Percentiles rank a stretch among this genome's conserved stretches.
These are phyloP conservation scores for Aspergillus homomorphus DNA, from an alignment of 495 filamentous ascomycete species.

Conservation along the genomic window DNA sequence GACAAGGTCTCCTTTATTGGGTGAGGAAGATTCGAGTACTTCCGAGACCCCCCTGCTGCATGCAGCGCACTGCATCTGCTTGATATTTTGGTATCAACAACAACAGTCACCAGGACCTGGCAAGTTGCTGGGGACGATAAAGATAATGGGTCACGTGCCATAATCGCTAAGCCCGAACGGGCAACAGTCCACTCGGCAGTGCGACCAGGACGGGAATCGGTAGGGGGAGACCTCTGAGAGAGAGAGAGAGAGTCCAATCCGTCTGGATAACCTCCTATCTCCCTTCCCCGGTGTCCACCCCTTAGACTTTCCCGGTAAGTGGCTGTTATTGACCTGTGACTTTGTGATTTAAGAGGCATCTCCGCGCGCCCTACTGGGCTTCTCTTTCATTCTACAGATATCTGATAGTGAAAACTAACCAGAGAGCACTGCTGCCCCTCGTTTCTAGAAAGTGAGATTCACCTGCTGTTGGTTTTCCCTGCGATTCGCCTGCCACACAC, in stretches of 20 bases:
- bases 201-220: slow-evolving; percentile 13
- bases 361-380: neutral
- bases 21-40: neutral
- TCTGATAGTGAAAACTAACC: neutral
- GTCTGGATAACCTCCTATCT: slow-evolving; percentile 35
- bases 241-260: slow-evolving; percentile 11
- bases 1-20: neutral
- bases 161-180: slow-evolving; percentile 28
- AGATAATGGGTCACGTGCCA: slow-evolving; percentile 9
- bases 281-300: slow-evolving; percentile 13
- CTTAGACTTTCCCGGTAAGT: neutral
- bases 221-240: slow-evolving; percentile 5
- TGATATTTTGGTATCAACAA: slow-evolving; percentile 1
- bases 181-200: slow-evolving; percentile 27
- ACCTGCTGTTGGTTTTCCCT: slow-evolving; percentile 11
- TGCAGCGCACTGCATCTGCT: neutral
- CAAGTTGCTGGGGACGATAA: neutral
- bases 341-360: neutral
- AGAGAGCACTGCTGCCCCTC: slow-evolving; percentile 3
- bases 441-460: slow-evolving; percentile 10
- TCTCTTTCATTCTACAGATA: neutral
- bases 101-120: neutral
- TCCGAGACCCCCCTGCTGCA: neutral
- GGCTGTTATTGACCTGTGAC: neutral
- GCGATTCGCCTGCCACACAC: slow-evolving; percentile 7